Base-by-base conservation (phyloP, 345 rosid species). In the Lumnitzera racemosa region DNA sequence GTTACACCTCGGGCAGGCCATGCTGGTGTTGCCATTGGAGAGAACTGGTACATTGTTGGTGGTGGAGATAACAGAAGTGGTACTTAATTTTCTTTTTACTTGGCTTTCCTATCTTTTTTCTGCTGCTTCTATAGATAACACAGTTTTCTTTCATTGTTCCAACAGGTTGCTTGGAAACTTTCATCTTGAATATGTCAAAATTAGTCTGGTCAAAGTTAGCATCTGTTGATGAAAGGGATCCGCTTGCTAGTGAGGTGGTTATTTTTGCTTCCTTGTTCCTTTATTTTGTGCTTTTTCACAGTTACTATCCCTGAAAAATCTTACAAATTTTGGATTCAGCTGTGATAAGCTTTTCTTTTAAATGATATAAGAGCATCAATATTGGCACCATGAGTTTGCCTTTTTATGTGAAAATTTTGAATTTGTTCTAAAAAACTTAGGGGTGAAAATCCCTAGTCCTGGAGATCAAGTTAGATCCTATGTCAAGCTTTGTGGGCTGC, bases 31-130 rank as follows among this genome's bases (percentile, higher is more conserved):
- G 67, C 86, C 65, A 75, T 94, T 71, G 92, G 68, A 23, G 96
- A 82, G 61, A 86, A 82, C 72, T 94, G 96, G 95, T 86, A 84
- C 63, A 85, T 90, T 7, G 99, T 84, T 46, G 99, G 99, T 49
- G 99, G 99, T 51, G 99, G 99, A 59, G 97, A 94, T 79, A 94
- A 88, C 77, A 86, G 74, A 63, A 90, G 80, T 52, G 97, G 99
- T 94, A 76, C 24, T 67, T 55, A 43, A 20, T 41, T 57, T 17
- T 61, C 53, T 27, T 53, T 43, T 51, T 64, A 27, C 55, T 43
- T 41, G 48, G 43, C 49, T 11, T n/a, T 70, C 48, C 57, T n/a
- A 54, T 36, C 23, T 51, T 36, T 62, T 57, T 46, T 57, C 20
- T 46, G 53, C 47, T 50, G 20, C 49, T 55, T 13, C 15, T 29